Conservation (phyloP, 129 eudicot genomes). For the Rutidosis leptorrhynchoides region DNA sequence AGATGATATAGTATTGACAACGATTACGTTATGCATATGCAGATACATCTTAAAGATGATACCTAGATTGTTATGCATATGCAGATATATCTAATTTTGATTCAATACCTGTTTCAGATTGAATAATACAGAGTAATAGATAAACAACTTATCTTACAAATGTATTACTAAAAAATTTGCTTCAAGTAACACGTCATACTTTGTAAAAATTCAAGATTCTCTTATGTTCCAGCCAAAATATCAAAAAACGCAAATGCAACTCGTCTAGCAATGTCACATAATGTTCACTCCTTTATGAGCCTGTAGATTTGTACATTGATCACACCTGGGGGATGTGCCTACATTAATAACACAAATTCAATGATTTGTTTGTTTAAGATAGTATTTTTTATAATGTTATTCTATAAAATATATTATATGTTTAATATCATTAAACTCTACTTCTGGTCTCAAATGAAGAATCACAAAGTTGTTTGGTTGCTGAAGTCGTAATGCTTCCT, state of each 20-base stretch:
- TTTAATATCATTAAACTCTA: constrained; percentile 89
- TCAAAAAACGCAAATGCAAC: constrained; percentile 98
- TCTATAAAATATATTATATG: constrained; percentile 4
- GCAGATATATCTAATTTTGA: constrained; percentile 65
- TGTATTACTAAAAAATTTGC: background rate
- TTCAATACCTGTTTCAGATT: constrained; percentile 50
- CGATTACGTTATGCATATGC: no score
- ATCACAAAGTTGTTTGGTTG: constrained; percentile 86
- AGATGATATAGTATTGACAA: no score
- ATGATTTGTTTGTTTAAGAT: no score
- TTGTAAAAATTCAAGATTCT: constrained; percentile 86
- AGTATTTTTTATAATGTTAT: constrained; percentile 6
- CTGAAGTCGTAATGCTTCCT: constrained; percentile 86
- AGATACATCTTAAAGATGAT: no score
- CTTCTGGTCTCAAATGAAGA: constrained; percentile 97
- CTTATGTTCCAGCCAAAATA: constrained; percentile 95
- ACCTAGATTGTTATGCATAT: no score
- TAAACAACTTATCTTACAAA: constrained; percentile 13
- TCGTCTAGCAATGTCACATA: constrained; percentile 97
- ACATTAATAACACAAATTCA: constrained; percentile 8
- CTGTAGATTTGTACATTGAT: constrained; percentile 90
- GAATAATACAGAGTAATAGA: background rate
- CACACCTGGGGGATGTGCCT: constrained; percentile 96
- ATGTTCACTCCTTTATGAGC: constrained; percentile 99
- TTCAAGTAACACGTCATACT: constrained; percentile 36